A percentile compares a stretch with the other conserved stretches of the same genome.
These are phyloP conservation scores for Cryptosporidium sp. DNA, from an alignment of 169 alveolate genomes.

Conservation along the genomic window DNA sequence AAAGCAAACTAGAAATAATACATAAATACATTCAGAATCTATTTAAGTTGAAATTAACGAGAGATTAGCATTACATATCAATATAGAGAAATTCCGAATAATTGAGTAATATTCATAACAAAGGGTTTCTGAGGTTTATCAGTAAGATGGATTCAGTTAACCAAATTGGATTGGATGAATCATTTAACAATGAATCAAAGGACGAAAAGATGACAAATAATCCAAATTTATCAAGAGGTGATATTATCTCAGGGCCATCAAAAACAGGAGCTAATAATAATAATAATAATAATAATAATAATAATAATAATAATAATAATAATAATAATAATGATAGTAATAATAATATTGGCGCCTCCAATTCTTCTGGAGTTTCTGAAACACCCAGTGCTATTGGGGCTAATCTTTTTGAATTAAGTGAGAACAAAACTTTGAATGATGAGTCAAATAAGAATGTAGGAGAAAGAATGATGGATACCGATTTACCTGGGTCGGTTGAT, in stretches of 20 bases:
- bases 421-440: neutral
- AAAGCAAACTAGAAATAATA: neutral
- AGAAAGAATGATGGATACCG: constrained; percentile 60
- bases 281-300: neutral
- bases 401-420: neutral
- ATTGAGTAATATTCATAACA: neutral
- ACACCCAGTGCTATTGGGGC: neutral
- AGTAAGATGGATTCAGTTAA: constrained; percentile 19
- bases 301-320: neutral
- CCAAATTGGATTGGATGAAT: neutral
- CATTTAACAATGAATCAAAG: neutral
- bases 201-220: neutral
- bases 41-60: neutral
- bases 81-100: neutral
- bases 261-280: neutral
- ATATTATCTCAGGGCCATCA: neutral
- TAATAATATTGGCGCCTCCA: neutral
- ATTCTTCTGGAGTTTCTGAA: neutral
- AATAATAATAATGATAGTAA: neutral
- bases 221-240: neutral
- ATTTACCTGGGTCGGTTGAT: constrained; percentile 41
- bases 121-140: constrained; percentile 17
- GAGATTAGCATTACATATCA: neutral
- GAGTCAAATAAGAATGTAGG: constrained; percentile 10
- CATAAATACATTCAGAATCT: neutral